Base-by-base conservation (phyloP, 257 asterid genomes). In the Pogostemon cablin region DNA sequence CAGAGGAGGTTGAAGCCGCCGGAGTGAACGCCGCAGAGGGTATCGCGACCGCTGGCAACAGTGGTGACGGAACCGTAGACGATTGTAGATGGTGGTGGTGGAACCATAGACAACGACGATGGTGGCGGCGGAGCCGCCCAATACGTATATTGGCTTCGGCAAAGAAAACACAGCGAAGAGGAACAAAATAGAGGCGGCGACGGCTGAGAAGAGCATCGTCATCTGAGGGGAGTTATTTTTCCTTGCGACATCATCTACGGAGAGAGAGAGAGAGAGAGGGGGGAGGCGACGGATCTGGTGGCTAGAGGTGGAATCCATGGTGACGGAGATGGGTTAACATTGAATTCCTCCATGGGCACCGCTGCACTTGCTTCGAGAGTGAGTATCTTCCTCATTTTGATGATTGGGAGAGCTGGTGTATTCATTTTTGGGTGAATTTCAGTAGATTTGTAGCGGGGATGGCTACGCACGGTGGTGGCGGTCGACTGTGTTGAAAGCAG, bases 31-130 rank as follows among this genome's bases (percentile, higher is more conserved):
- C 81, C 99, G 79, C 97, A 85, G 78, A 93, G 67, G 47, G 75
- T 73, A 80, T 87, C 81, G 2, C 25, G 71, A 40, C 98, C 97
- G 62, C 96, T 96, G 83, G 96, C 85, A 65, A 90, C 80, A 81
- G 82, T 15, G 0, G 15, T 15, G 15, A 0, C 15, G 15, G 15
- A 15, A 15, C 15, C 84, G 84, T 83, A 87, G 79, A 87, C 91
- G 54, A 76, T 86, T 65, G 69, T 98, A 93, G 47, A 93, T 38
- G 44, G 92, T 81, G 76, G 86, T 73, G 80, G 87, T 56, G 58
- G 83, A 58, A 64, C 92, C 91, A 83, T 86, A 89, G 73, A 83
- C 83, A 52, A 86, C 86, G 65, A 97, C 95, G 54, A 93, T 65
- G 49, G 99, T 87, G 76, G 95, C 71, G 75, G 93, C 72, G 68